A percentile compares a stretch with the other conserved stretches of the same genome.
phyloP scores from a whole-genome alignment of 768 basidiomycete species.

The Sporobolomyces roseus region DNA sequence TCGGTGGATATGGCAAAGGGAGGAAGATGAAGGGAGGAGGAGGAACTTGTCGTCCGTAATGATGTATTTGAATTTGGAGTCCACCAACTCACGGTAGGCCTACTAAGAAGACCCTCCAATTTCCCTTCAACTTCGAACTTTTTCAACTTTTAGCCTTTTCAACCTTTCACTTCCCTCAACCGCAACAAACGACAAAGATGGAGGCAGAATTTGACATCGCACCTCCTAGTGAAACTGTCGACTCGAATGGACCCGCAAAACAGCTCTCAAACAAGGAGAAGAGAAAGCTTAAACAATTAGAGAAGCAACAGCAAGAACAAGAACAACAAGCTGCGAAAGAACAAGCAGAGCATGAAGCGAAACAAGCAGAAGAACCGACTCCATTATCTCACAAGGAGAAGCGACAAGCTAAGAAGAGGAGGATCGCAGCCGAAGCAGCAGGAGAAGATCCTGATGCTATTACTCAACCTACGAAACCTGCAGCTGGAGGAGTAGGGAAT shows the following conservation, averaged over 20 bases:
- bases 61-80: too few species aligned
- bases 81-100: too few species aligned
- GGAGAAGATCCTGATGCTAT: constrained; percentile 4
- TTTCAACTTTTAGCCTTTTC: not conserved
- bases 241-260: not conserved
- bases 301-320: constrained; percentile 9
- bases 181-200: too few species aligned
- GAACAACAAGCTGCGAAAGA: not conserved
- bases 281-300: constrained; percentile 11
- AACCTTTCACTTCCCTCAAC: not conserved
- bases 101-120: too few species aligned
- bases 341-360: not conserved
- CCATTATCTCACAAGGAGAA: constrained; percentile 44
- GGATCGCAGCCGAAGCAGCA: constrained; percentile 29
- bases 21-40: too few species aligned
- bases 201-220: constrained; percentile 6
- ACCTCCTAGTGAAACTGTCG: not conserved
- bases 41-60: too few species aligned
- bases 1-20: too few species aligned
- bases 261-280: constrained; percentile 15
- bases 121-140: too few species aligned
- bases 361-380: constrained; percentile 12
- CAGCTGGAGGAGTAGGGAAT: not conserved
- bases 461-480: not conserved
- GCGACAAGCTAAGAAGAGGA: constrained; percentile 39